Evolutionary conservation across 139 green algal species (phyloP), one percentile per base, ranked within the genome.

Genomic region (Chlorokybus atmophyticus): DNA sequence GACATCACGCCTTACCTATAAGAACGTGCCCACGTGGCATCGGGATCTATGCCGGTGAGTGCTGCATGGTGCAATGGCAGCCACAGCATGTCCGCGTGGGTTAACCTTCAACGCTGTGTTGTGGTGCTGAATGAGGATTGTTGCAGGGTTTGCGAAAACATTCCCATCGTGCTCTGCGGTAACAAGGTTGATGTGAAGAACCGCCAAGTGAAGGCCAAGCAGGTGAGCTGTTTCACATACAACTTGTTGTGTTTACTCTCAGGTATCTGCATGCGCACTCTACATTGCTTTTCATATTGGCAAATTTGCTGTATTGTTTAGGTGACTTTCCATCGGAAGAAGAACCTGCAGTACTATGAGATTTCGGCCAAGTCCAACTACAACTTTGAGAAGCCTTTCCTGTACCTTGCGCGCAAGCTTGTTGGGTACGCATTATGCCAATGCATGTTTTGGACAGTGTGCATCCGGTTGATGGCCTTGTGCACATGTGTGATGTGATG

Each of bases 141-240:
- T n/a, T n/a, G n/a, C 44, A 53, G 90, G 26, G 92, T 99, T 41
- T 99, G 92, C 64, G 91, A 98, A 32, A 94, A 94, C 75, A 99
- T 99, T 57, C 92, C 92, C 55, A 95, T 99, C 52, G 92, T 99
- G 29, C 83, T 99, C 47, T 98, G 91, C 71, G 92, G 92, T 49
- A 99, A 99, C 83, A 99, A 99, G 83, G 65, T 99, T 30, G 92
- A 99, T 60, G 91, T 97, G 31, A 96, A 98, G 83, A 99, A 98
- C 75, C 83, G 92, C 32, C 92, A 98, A 72, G 92, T 99, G 38
- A 96, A 98, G 78, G 89, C 92, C 49, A 99, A 99, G 82, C 89
- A 98, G 79, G 85, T 95, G n/a, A n/a, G n/a, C n/a, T n/a, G n/a
- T n/a, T n/a, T n/a, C n/a, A n/a, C n/a, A n/a, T n/a, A n/a, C n/a